phyloP scores from a whole-genome alignment of 805 yeast genomes.

The Nakazawaea molendinolei region DNA sequence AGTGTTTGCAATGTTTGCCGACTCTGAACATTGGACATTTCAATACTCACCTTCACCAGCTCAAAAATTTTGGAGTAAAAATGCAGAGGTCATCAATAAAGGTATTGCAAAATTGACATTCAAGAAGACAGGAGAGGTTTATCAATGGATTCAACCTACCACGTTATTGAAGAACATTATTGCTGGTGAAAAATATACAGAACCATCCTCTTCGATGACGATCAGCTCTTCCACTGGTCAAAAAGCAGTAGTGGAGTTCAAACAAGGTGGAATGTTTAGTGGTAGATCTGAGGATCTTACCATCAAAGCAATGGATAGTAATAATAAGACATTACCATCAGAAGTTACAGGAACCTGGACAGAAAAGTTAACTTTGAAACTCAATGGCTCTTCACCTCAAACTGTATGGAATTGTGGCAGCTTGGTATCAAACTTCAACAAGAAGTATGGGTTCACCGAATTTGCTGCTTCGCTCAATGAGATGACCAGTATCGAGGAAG shows the following conservation, averaged over 20 bases:
- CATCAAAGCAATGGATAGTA: slow-evolving; percentile 35
- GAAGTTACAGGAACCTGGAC: slow-evolving; percentile 80
- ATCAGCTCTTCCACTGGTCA: slow-evolving; percentile 64
- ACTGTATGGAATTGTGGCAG: slow-evolving; percentile 67
- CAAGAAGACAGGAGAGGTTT: slow-evolving; percentile 59
- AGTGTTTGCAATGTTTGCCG: slow-evolving; percentile 75
- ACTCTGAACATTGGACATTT: slow-evolving; percentile 62
- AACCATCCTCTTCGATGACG: slow-evolving; percentile 68
- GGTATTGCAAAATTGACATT: slow-evolving; percentile 60
- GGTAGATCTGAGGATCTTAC: slow-evolving; percentile 69
- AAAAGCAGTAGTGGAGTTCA: slow-evolving; percentile 66
- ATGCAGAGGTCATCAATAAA: slow-evolving; percentile 71
- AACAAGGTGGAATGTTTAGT: slow-evolving; percentile 79
- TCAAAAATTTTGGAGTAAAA: slow-evolving; percentile 94
- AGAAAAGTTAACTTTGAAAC: slow-evolving; percentile 42
- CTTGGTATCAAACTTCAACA: slow-evolving; percentile 47
- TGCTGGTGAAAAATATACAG: slow-evolving; percentile 93
- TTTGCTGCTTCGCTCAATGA: slow-evolving; percentile 81
- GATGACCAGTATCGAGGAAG: slow-evolving; percentile 64
- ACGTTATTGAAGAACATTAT: slow-evolving; percentile 78
- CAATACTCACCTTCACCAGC: slow-evolving; percentile 62
- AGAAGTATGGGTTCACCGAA: slow-evolving; percentile 79
- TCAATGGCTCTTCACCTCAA: slow-evolving; percentile 24
- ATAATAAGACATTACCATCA: slow-evolving; percentile 27
- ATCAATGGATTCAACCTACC: slow-evolving; percentile 78